Base-by-base conservation (phyloP, 805 yeast species). In the Nakazawaea wickerhamii region DNA sequence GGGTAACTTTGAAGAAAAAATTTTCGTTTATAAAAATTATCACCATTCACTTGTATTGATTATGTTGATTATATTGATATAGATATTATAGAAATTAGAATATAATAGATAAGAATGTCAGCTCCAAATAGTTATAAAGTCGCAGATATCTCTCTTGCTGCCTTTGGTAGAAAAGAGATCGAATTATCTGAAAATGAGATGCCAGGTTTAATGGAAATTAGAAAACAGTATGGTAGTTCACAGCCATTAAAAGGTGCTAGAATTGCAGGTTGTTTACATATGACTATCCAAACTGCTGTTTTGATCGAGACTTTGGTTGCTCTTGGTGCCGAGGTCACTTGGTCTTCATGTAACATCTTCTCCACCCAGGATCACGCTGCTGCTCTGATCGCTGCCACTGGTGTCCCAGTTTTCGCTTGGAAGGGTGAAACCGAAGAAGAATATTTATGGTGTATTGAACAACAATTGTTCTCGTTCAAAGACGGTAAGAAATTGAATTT, bases 351-450 rank as follows among this genome's bases (percentile, higher is more conserved):
- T 81, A 91, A 91, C 95, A 91, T 91, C 61, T 91, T 87, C 84
- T 90, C 98, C 58, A 91, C 99, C 55, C 99, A 91, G 77, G 99
- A 91, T 74, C 98, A 91, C 69, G 98, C 98, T 58, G 98, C 99
- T 60, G 97, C 99, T 63, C 98, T 98, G 60, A 93, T 91, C 68
- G 99, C 99, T 59, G 99, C 98, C 57, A 70, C 96, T 55, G 99
- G 99, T 75, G 95, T 91, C 48, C 98, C 99, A 64, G 99, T 91
- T 55, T 91, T 88, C 59, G 99, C 99, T 61, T 91, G 99, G 99
- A 91, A 91, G 81, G 98, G 99, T 68, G 98, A 91, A 81, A 88
- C 98, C 70, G 99, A 91, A 73, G 98, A 91, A 78, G 99, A 91
- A 77, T 93, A 91, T 81, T 65, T 79, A 64, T 91, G 99, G 99